Evolutionary conservation across 371 early-diverging fungal species (phyloP).

Genomic region (Umbelopsis sp.): DNA sequence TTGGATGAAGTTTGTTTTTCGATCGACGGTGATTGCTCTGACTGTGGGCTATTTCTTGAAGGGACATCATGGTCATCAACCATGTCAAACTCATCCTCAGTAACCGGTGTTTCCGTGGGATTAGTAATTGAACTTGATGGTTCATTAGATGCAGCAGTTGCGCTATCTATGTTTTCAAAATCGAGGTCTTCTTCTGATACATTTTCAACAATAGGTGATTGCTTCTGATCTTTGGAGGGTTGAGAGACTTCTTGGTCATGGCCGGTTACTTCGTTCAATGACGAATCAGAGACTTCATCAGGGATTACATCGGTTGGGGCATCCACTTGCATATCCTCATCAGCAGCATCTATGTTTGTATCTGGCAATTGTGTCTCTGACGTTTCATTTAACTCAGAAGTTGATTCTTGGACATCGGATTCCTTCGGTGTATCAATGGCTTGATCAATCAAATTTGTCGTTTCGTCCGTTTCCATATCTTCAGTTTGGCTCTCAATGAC

Average conservation of each 20-base stretch:
- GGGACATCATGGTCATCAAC: not conserved
- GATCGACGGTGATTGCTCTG: not conserved
- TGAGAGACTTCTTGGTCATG: not conserved
- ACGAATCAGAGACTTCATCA: not conserved
- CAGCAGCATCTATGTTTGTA: not conserved
- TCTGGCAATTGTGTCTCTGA: not conserved
- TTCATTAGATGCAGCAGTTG: not conserved
- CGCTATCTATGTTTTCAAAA: not conserved
- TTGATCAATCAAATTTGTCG: not conserved
- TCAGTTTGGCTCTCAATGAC: not conserved
- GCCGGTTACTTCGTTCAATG: not conserved
- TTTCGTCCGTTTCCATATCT: not conserved
- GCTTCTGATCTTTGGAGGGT: not conserved
- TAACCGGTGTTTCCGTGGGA: not conserved
- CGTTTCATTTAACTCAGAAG: not conserved
- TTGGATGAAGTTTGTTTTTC: not conserved
- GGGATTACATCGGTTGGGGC: not conserved
- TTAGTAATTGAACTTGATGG: not conserved
- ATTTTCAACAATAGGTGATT: not conserved
- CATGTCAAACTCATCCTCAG: not conserved
- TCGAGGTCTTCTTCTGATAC: not conserved
- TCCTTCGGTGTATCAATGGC: not conserved
- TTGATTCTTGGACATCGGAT: too few species aligned
- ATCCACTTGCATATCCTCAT: constrained; percentile 4
- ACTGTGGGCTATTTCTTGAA: not conserved